These are phyloP conservation scores for Silene latifolia DNA, from an alignment of 148 eudicot genomes.

Conservation along the genomic window DNA sequence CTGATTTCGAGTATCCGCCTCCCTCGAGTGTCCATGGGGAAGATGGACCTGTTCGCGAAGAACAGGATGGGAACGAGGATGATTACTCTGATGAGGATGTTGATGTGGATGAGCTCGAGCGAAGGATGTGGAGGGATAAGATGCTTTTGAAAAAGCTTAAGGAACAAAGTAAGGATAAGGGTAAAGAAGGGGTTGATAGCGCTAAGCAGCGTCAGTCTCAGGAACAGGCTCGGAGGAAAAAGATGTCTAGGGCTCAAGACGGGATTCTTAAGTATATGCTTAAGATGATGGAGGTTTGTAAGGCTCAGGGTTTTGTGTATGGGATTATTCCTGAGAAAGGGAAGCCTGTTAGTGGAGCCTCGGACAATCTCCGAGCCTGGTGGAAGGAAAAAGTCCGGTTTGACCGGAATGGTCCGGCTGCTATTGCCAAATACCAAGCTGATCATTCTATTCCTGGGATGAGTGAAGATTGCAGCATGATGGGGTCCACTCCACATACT, in stretches of 20 bases:
- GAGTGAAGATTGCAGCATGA: slow-evolving; percentile 30
- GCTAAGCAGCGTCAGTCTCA: slow-evolving; percentile 44
- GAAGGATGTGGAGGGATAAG: slow-evolving; percentile 54
- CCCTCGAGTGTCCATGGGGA: slow-evolving; percentile 18
- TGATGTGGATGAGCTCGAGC: slow-evolving; percentile 55
- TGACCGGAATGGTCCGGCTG: slow-evolving; percentile 58
- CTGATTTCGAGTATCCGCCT: slow-evolving; percentile 33
- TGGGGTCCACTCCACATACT: slow-evolving; percentile 40
- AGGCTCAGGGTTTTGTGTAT: slow-evolving; percentile 61
- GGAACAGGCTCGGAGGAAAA: slow-evolving; percentile 49
- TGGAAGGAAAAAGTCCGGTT: slow-evolving; percentile 65
- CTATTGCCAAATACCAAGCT: slow-evolving; percentile 45
- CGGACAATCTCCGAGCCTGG: slow-evolving; percentile 64
- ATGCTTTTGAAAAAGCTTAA: slow-evolving; percentile 46
- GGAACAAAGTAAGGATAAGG: slow-evolving; percentile 43
- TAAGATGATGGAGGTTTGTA: slow-evolving; percentile 63
- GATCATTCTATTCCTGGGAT: slow-evolving; percentile 43
- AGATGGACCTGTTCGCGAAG: slow-evolving; percentile 31
- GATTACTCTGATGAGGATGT: slow-evolving; percentile 57
- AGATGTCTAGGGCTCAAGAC: slow-evolving; percentile 51
- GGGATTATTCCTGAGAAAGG: slow-evolving; percentile 63
- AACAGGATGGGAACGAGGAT: slow-evolving; percentile 38
- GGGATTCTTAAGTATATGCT: slow-evolving; percentile 53
- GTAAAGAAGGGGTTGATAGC: slow-evolving; percentile 37
- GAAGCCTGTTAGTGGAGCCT: slow-evolving; percentile 58